Conservation (phyloP, 768 basidiomycete species). For the Infundibulicybe gibba region DNA sequence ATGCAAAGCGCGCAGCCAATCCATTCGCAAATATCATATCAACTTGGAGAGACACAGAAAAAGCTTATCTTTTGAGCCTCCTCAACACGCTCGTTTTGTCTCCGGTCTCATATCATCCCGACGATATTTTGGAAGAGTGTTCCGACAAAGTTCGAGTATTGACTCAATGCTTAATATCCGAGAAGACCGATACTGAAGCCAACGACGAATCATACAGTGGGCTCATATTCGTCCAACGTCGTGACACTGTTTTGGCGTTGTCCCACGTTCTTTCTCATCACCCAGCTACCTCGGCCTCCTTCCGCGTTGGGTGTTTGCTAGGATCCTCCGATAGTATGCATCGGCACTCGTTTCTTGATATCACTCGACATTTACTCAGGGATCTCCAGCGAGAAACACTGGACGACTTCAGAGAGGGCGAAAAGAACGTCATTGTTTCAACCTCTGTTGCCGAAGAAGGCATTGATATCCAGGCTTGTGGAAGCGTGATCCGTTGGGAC, state of each 20-base stretch:
- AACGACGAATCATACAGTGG: conserved; percentile 59
- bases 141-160: conserved; percentile 60
- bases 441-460: conserved; percentile 87
- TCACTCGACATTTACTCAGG: conserved; percentile 55
- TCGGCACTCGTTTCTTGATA: conserved; percentile 64
- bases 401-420: conserved; percentile 61
- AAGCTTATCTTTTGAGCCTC: conserved; percentile 51
- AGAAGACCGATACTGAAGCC: conserved; percentile 51
- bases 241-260: conserved; percentile 71
- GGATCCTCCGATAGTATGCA: conserved; percentile 58
- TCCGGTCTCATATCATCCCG: conserved; percentile 44
- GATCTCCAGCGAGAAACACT: conserved; percentile 54
- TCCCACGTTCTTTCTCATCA: conserved; percentile 57
- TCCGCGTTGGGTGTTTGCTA: conserved; percentile 61
- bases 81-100: conserved; percentile 40
- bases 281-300: conserved; percentile 46
- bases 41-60: conserved; percentile 56
- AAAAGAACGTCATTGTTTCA: conserved; percentile 68
- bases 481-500: conserved; percentile 82
- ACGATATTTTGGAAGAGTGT: conserved; percentile 46
- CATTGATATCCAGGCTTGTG: conserved; percentile 79
- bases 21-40: conserved; percentile 47
- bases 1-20: conserved; percentile 42
- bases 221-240: conserved; percentile 74
- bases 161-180: conserved; percentile 46